Evolutionary conservation across 169 alveolate genomes (phyloP), one percentile per base, ranked within the genome.

Genomic region (Cryptosporidium felis): DNA sequence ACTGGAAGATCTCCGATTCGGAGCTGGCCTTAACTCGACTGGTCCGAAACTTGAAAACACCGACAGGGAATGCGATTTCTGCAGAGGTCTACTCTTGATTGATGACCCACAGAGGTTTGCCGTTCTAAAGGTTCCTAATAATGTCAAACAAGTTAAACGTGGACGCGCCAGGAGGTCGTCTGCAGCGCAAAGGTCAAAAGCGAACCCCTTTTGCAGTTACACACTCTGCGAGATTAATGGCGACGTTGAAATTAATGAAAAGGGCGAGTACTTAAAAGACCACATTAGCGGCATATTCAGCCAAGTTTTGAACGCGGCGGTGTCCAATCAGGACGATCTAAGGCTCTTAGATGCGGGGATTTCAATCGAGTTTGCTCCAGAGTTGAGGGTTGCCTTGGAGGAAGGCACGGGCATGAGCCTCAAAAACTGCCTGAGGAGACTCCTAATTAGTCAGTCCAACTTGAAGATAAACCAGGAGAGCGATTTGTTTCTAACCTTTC

Each of bases 301-400:
- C 2, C 34, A 51, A 16, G 61, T 23, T 38, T 34, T 74, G 23
- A 53, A 18, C 30, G 5, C 30, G 3, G 85, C 85, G 40, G 34
- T 74, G 3, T 40, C 51, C 40, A 30, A 45, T 10, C 42, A 34
- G 23, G 14, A 3, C 10, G 42, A 34, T 41, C 40, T 36, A 42
- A 53, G 56, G 16, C 44, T 74, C 18, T 40, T n/a, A 8, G 67
- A 56, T 23, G 26, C 45, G 26, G 85, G 85, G 38, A 56, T 74
- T n/a, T 53, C 74, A n/a, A 74, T 74, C 9, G 85, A 74, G 40
- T 74, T 74, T 3, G 28, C 56, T 53, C 58, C 74, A 51, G 85
- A 49, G 23, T 16, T 74, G 14, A 53, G 45, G 23, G 28, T 49
- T 32, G 40, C 21, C 26, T 49, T 21, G 3, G 67, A 32, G 9